These are phyloP conservation scores for Geotrichum reessii DNA, from an alignment of 1,139 yeast genomes.

Conservation along the genomic window DNA sequence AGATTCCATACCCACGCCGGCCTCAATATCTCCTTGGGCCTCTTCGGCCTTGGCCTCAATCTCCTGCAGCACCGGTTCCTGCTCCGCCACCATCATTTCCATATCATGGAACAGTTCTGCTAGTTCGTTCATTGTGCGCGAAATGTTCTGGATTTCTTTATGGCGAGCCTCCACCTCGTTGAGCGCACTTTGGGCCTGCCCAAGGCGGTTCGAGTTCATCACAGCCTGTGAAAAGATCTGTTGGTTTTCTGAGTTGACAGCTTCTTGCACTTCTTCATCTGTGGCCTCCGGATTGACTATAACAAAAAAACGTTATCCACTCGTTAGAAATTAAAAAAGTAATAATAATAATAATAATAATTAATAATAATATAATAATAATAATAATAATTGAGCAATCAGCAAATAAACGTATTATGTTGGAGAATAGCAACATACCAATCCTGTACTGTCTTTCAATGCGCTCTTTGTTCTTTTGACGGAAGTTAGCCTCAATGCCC, in stretches of 20 bases:
- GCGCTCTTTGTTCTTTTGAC: constrained; percentile 76
- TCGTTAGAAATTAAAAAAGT: too few relatives aligned
- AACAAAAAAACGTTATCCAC: too few relatives aligned
- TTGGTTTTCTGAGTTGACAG: constrained; percentile 8
- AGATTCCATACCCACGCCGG: constrained; percentile 89
- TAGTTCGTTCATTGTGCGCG: constrained; percentile 91
- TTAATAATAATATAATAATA: too few relatives aligned
- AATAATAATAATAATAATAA: too few relatives aligned
- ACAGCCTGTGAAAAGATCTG: constrained; percentile 94
- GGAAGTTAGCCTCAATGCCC: constrained; percentile 76
- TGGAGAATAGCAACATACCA: not conserved
- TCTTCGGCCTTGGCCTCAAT: constrained; percentile 73
- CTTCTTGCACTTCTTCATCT: constrained; percentile 67
- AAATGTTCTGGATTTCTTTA: constrained; percentile 89
- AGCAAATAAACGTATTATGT: too few relatives aligned
- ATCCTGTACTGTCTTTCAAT: constrained; percentile 87
- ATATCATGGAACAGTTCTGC: constrained; percentile 92
- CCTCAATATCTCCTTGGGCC: constrained; percentile 88
- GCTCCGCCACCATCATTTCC: constrained; percentile 95
- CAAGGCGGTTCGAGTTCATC: constrained; percentile 86
- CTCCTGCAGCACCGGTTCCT: constrained; percentile 79
- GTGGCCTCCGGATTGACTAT: constrained; percentile 84
- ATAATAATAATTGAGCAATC: too few relatives aligned
- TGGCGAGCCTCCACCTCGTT: constrained; percentile 96
- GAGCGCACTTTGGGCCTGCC: constrained; percentile 92